Evolutionary conservation across 345 rosid species (phyloP).

Genomic region (Abelmoschus esculentus): DNA sequence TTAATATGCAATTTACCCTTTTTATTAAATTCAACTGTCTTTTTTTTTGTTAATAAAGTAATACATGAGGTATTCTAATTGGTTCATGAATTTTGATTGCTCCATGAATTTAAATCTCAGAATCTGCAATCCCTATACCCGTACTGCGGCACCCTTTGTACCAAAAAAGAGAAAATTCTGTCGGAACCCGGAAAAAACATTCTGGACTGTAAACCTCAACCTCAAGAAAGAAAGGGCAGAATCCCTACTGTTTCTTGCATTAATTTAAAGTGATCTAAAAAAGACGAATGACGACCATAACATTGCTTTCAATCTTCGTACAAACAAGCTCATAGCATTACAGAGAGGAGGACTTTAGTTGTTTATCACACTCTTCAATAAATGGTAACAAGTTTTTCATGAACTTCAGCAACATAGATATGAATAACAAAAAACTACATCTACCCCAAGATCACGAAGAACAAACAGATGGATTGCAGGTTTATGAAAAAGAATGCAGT

Average conservation of each 20-base stretch:
- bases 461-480: not conserved
- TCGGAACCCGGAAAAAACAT: too few relatives aligned
- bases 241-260: not conserved
- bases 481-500: not conserved
- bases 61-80: too few relatives aligned
- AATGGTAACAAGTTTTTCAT: slow-evolving; percentile 19
- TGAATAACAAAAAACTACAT: not conserved
- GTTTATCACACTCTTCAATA: not conserved
- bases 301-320: not conserved
- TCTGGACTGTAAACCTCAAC: too few relatives aligned
- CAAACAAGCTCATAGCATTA: not conserved
- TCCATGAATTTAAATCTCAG: too few relatives aligned
- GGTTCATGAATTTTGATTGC: too few relatives aligned
- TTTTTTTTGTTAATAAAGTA: too few relatives aligned
- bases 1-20: too few relatives aligned
- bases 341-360: not conserved
- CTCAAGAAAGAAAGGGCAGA: not conserved
- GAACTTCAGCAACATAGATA: slow-evolving; percentile 36
- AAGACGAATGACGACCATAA: not conserved
- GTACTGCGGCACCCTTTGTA: too few relatives aligned
- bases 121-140: too few relatives aligned
- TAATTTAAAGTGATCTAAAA: not conserved
- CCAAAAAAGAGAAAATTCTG: too few relatives aligned
- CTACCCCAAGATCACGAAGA: not conserved
- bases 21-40: too few relatives aligned